Evolutionary conservation across 352 stramenopile genomes (phyloP), one percentile per base, ranked within the genome.

Genomic region (Phytophthora litchii): DNA sequence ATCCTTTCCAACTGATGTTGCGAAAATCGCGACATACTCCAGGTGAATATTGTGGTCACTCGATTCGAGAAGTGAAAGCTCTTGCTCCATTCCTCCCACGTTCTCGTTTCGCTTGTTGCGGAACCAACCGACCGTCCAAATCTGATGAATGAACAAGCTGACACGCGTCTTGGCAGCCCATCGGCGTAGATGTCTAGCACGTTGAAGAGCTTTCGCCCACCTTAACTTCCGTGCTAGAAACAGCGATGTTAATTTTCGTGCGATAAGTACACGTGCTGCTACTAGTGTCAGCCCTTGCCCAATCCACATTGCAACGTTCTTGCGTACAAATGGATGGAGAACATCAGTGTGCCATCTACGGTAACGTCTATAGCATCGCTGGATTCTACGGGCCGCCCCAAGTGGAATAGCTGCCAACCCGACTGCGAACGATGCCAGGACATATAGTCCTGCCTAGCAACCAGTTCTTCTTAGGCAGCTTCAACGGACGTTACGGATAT

Each of bases 121-220:
- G n/a, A 84, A 70, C 72, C 72, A 84, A 20, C 41, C 3, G 2
- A 61, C 35, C 16, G 52, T 68, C 75, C 75, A 84, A 0, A 64
- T 47, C 32, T 68, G 45, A 34, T 84, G 75, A 4, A 80, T 57
- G 19, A 84, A 84, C 10, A 79, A 23, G 46, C 69, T 68, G 3
- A 84, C 70, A 6, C 68, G 61, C 0, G 75, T 84, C 51, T 84
- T 84, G 12, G 75, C 66, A 10, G 31, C 55, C 70, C 70, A 84
- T 2, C 75, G 69, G 29, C 35, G 38, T 8, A 81, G 16, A 23
- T 72, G 49, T 13, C n/a, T 21, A 9, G 43, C 65, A 0, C 70
- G 75, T 12, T 43, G 50, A 21, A 35, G 29, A 10, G 45, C 63
- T 20, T 55, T 34, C 20, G 43, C 40, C 1, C 21, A 25, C n/a